Base-by-base conservation (phyloP, 345 rosid genomes). In the Gynandropsis gynandra region DNA sequence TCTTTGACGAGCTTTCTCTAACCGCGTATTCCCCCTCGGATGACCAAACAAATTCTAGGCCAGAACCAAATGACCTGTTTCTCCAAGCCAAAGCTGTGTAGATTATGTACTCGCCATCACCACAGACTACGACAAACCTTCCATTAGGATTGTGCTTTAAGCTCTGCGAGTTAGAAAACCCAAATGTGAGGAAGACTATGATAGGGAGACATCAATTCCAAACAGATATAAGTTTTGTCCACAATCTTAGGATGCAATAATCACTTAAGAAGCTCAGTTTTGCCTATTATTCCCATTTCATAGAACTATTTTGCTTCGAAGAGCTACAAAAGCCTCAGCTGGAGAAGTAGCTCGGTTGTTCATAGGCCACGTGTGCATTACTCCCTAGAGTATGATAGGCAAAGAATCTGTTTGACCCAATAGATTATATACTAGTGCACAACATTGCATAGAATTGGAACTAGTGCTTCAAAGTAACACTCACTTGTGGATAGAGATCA, bases 41-140 rank as follows among this genome's bases (percentile, higher is more conserved):
- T 13, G 99, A 93, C 99, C 99, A 93, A 48, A 71, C 95, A 18
- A 89, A 85, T 72, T 93, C 99, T 70, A 93, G 59, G n/a, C 95
- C 97, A 17, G 99, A 88, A 52, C 99, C 99, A 81, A 88, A 93
- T 42, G 99, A 93, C 74, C 95, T 81, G 66, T 93, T 93, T 76
- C 99, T 88, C 99, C 99, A 93, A 19, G 99, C 99, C 72, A 93
- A 60, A 63, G 99, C 95, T 4, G 99, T 93, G 58, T 93, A 93
- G 64, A 88, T 93, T 55, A 93, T 85, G 68, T 81, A 93, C 64
- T 93, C 99, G 27, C 99, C 99, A 67, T 88, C 99, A 64, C 99
- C 99, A 66, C 99, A 88, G 45, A 93, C 99, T 43, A 85, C 97
- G 53, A 88, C 97, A 64, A 85, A 93, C 71, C 99, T 78, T 63